These are phyloP conservation scores for Backusella westeae DNA, from an alignment of 192 early-diverging fungal genomes.

Conservation along the genomic window DNA sequence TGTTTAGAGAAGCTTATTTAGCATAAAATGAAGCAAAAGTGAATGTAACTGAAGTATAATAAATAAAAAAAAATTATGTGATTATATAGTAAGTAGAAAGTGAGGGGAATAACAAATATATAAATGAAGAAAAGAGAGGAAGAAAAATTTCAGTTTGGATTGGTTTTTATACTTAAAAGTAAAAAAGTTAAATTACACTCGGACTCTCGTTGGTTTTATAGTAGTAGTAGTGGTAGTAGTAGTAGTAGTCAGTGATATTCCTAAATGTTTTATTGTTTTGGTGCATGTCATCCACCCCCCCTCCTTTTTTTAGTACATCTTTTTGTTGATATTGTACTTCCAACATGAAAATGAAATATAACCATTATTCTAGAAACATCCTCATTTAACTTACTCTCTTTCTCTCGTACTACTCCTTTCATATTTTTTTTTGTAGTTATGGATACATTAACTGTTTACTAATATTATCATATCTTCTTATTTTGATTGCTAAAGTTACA, in stretches of 20 bases:
- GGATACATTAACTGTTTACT: neutral
- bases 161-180: neutral
- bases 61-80: neutral
- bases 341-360: neutral
- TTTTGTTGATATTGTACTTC: neutral
- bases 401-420: neutral
- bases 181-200: neutral
- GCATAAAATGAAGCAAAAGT: neutral
- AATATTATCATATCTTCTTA: neutral
- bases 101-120: neutral
- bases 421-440: neutral
- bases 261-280: neutral
- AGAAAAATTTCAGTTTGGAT: neutral
- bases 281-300: neutral
- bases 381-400: neutral
- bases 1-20: neutral
- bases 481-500: neutral
- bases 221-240: too few relatives aligned
- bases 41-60: too few relatives aligned
- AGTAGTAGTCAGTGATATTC: neutral
- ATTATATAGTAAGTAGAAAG: neutral
- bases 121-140: neutral
- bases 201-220: neutral
- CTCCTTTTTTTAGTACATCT: neutral
- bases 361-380: conserved; percentile 2